Percentiles rank a stretch among this genome's conserved stretches.
phyloP scores from a whole-genome alignment of 148 eudicot genomes.

The Heliamphora exappendiculata region DNA sequence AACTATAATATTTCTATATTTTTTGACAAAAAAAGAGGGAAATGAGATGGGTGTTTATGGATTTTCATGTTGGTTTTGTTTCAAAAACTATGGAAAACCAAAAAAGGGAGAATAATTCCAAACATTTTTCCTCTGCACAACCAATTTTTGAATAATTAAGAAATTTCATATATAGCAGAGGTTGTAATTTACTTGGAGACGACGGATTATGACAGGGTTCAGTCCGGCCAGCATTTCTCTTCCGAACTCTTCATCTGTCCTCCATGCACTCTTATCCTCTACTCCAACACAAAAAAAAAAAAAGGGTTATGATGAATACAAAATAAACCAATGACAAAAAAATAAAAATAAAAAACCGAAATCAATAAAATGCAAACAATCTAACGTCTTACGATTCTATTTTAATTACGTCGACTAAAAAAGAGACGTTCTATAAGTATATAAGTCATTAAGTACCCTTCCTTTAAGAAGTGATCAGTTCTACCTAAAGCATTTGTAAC shows the following conservation, averaged over 20 bases:
- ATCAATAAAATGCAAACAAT: not conserved
- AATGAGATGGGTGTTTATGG: not conserved
- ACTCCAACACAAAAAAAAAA: conserved; percentile 6
- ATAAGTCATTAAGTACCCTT: too few species aligned
- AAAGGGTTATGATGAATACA: not conserved
- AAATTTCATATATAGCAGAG: not conserved
- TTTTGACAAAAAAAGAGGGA: not conserved
- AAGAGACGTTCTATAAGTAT: too few species aligned
- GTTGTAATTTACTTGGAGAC: conserved; percentile 38
- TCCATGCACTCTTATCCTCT: conserved; percentile 70
- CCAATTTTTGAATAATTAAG: not conserved
- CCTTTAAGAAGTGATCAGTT: too few species aligned
- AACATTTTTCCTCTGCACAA: not conserved
- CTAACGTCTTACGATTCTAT: not conserved
- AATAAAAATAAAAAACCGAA: not conserved
- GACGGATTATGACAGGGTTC: conserved; percentile 47
- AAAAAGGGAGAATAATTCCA: too few species aligned
- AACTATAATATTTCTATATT: not conserved
- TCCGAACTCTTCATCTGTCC: conserved; percentile 67
- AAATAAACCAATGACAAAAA: not conserved
- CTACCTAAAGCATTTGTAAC: too few species aligned
- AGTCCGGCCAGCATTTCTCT: conserved; percentile 79
- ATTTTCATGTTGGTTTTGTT: too few species aligned
- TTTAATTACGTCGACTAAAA: too few species aligned
- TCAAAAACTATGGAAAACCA: too few species aligned